A percentile compares a stretch with the other conserved stretches of the same genome.
These are phyloP conservation scores for Funneliformis caledonium DNA, from an alignment of 371 early-diverging fungal genomes.

Conservation along the genomic window DNA sequence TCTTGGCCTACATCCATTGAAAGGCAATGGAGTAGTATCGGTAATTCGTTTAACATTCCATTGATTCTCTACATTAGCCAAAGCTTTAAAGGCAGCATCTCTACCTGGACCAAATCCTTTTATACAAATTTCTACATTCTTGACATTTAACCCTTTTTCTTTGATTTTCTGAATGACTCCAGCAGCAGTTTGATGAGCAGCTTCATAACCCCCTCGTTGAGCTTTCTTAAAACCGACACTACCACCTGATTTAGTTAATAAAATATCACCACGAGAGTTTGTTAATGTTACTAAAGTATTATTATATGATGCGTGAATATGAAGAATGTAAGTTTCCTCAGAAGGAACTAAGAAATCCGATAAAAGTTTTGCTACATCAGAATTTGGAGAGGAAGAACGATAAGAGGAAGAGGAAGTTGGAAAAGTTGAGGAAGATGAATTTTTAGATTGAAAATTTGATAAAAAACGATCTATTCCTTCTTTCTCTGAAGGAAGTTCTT, in stretches of 20 bases:
- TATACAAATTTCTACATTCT: constrained; percentile 76
- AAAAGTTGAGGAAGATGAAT: not conserved
- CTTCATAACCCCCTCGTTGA: constrained; percentile 87
- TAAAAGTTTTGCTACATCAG: constrained; percentile 25
- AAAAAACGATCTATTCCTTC: not conserved
- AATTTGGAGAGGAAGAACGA: not conserved
- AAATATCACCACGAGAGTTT: constrained; percentile 68
- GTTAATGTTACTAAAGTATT: constrained; percentile 92
- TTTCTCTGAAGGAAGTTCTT: not conserved
- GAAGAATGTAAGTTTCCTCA: constrained; percentile 54
- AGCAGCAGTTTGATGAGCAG: constrained; percentile 90
- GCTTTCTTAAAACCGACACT: constrained; percentile 89
- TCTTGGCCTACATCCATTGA: constrained; percentile 94
- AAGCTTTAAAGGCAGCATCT: constrained; percentile 89
- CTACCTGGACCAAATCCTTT: constrained; percentile 94
- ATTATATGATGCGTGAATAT: constrained; percentile 83
- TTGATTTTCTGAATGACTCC: constrained; percentile 71
- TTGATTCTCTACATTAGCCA: constrained; percentile 62
- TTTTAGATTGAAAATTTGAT: not conserved
- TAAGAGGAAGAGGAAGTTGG: not conserved
- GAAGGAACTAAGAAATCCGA: constrained; percentile 26
- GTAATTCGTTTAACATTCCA: constrained; percentile 81
- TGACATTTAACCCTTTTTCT: constrained; percentile 66
- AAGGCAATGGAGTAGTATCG: constrained; percentile 91
- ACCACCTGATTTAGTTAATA: constrained; percentile 82